phyloP scores from a whole-genome alignment of 768 basidiomycete genomes.

The Leucocoprinus birnbaumii region DNA sequence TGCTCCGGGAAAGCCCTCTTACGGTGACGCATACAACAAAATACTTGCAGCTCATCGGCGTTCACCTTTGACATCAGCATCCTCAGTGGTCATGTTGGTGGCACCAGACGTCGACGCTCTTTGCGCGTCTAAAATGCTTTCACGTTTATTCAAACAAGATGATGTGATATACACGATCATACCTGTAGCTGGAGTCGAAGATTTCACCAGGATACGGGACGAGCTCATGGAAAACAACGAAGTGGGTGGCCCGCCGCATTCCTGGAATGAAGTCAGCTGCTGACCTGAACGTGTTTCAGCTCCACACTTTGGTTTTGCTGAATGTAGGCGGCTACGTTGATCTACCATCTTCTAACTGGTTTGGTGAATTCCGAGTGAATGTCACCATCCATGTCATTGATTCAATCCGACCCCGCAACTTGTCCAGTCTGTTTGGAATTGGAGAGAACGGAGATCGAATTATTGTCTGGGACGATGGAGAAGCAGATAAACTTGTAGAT shows the following conservation, averaged over 20 bases:
- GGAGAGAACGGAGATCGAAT: slow-evolving; percentile 69
- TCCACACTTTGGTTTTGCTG: slow-evolving; percentile 87
- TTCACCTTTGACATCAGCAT: slow-evolving; percentile 73
- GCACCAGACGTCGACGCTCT: slow-evolving; percentile 91
- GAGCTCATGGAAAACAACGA: slow-evolving; percentile 67
- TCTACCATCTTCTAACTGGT: slow-evolving; percentile 70
- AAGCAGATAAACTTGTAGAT: slow-evolving; percentile 62
- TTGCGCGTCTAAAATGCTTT: slow-evolving; percentile 88
- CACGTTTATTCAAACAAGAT: slow-evolving; percentile 88
- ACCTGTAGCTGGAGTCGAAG: slow-evolving; percentile 83
- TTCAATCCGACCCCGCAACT: slow-evolving; percentile 85
- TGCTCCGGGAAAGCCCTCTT: slow-evolving; percentile 54
- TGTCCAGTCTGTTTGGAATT: slow-evolving; percentile 79
- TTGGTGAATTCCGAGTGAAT: slow-evolving; percentile 63
- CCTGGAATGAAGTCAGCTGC: background rate
- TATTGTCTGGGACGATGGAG: slow-evolving; percentile 92
- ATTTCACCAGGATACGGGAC: slow-evolving; percentile 63
- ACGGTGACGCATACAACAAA: slow-evolving; percentile 67
- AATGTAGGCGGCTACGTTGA: slow-evolving; percentile 92
- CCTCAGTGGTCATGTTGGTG: slow-evolving; percentile 82
- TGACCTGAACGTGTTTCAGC: slow-evolving; percentile 33
- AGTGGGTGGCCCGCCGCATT: slow-evolving; percentile 32
- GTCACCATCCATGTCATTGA: slow-evolving; percentile 92
- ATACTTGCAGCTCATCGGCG: slow-evolving; percentile 73
- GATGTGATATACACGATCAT: slow-evolving; percentile 89